Evolutionary conservation across 306 rosid genomes (phyloP), one percentile per base, ranked within the genome.

Genomic region (Rosa multiflora): DNA sequence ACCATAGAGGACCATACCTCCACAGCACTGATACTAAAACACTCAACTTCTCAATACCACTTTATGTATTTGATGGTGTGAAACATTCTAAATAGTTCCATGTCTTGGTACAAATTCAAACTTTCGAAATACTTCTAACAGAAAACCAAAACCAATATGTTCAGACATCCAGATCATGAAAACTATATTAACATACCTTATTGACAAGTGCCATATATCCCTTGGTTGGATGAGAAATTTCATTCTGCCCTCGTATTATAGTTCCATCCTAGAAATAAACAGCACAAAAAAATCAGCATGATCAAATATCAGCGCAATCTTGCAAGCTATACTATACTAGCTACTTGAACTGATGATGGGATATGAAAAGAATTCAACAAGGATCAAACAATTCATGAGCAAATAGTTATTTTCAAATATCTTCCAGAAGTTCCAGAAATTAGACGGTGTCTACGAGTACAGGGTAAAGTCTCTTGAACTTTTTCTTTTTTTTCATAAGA

Each of bases 171-270:
- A 64, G 49, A 64, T 37, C 67, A 80, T 29, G 78, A 76, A 17
- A 61, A 76, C 69, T 46, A 70, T 40, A 52, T 70, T 15, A 52
- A 17, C 67, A 55, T 84, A 94, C 98, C 97, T 94, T 94, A 76
- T 86, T 86, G 69, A 94, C 83, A 52, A 87, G 91, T 79, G 83
- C 88, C 86, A 70, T 86, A 35, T 88, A 81, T 83, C 90, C 94
- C 64, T 82, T 76, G 21, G 91, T 87, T 72, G 97, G 98, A 85
- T 94, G 98, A 86, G 98, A 94, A 82, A 94, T 94, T 88, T 89
- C 97, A 83, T 94, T 94, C 83, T 92, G 98, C 58, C 98, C 98
- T 62, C 98, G 87, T 76, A 92, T 94, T 66, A 92, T 78, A 55
- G 90, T 90, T 75, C 97, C 97, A 43, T 94, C 91, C 98, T 94